Base-by-base conservation (phyloP, 305 asterid genomes). In the Fraxinus angustifolia region DNA sequence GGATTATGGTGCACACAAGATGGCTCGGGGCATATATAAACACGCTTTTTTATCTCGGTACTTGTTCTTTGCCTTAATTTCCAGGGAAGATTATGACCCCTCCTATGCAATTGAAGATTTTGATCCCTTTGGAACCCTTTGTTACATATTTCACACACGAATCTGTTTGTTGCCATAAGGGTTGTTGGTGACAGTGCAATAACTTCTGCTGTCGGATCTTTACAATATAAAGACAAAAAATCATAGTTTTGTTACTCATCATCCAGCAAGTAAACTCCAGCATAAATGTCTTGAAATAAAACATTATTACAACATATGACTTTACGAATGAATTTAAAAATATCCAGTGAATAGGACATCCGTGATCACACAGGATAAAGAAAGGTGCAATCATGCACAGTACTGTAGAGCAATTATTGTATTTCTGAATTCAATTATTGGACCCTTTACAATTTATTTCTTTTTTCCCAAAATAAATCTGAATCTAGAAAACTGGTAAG, bases 61-160 rank as follows among this genome's bases (percentile, higher is more conserved):
- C 91, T 90, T 0, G 93, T 88, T 78, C 98, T 82, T 58, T 94
- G 98, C 82, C 84, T 84, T 3, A 95, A 90, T 87, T 94, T 93
- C 98, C 98, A 94, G 0, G 98, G 97, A 31, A 94, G 97, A 77
- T 94, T 94, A 53, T 94, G 98, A 0, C 98, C 97, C 78, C 98
- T 86, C 62, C 98, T 82, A 83, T 94, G 98, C 4, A 94, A 42
- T 79, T 94, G 98, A 73, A 93, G 92, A 34, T 94, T 94, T 71
- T 94, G 98, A 79, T 94, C 98, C 85, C 97, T 89, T 45, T 91
- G 95, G 17, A 92, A 92, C 75, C 98, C 98, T 83, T 92, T 93
- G 87, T 89, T 91, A 88, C 97, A 93, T 21, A 93, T 92, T 58
- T 91, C 97, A 75, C 97, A 93, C 60, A 93, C 92, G 62, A 92